Evolutionary conservation across 257 asterid species (phyloP).

Genomic region (Hygrophila difformis): DNA sequence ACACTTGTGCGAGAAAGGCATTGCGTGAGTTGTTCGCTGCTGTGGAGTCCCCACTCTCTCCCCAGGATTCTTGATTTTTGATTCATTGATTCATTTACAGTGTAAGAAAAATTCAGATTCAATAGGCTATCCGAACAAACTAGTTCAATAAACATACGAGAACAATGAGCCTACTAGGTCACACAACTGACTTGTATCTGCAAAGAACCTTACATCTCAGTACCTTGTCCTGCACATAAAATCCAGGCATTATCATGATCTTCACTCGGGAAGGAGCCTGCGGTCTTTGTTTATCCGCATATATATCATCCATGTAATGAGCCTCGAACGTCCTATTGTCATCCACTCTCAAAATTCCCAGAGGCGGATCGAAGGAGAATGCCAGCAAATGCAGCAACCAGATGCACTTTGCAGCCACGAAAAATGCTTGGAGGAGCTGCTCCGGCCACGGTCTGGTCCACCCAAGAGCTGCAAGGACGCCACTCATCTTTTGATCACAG

Average conservation of each 20-base stretch:
- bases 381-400: constrained; percentile 78
- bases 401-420: constrained; percentile 60
- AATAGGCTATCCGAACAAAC: no score
- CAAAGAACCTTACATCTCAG: constrained; percentile 67
- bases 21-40: no score
- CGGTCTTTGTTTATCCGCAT: constrained; percentile 36
- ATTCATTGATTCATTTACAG: no score
- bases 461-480: constrained; percentile 32
- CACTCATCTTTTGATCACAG: constrained; percentile 67
- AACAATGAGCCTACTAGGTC: neutral
- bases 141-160: neutral
- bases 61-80: no score
- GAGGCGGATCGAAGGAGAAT: constrained; percentile 46
- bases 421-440: constrained; percentile 63
- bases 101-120: no score
- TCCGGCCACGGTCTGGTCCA: constrained; percentile 78
- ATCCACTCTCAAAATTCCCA: constrained; percentile 46
- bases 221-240: constrained; percentile 59
- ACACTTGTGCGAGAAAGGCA: no score
- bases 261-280: constrained; percentile 43
- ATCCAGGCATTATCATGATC: constrained; percentile 74
- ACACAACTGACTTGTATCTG: constrained; percentile 40
- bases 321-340: constrained; percentile 43
- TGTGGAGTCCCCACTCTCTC: no score
- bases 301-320: constrained; percentile 56